Evolutionary conservation across 768 basidiomycete genomes (phyloP).

Genomic region (Podaxis sp.): DNA sequence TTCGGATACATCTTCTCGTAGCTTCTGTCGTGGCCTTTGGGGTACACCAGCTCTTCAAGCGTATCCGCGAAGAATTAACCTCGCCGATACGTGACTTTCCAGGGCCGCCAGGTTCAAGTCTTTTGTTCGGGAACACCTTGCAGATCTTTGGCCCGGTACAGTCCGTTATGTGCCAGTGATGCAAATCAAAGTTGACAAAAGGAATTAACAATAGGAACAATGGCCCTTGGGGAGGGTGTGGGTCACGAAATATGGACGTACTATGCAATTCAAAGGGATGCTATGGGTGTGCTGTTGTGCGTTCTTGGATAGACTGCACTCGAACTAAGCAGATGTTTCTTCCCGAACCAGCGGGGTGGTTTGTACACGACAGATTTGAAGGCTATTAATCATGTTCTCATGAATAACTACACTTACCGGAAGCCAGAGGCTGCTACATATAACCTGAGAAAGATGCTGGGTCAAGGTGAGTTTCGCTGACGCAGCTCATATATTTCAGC

Average conservation of each 20-base stretch:
- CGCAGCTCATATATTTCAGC: not conserved
- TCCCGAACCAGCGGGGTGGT: constrained; percentile 23
- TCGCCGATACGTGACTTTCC: constrained; percentile 41
- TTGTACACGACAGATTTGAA: constrained; percentile 56
- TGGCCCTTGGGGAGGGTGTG: constrained; percentile 33
- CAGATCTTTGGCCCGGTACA: constrained; percentile 2
- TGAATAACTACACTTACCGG: constrained; percentile 46
- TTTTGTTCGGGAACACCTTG: constrained; percentile 14
- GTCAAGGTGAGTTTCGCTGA: constrained; percentile 23
- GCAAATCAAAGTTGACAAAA: not conserved
- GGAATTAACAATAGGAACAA: constrained; percentile 24
- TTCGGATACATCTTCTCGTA: not conserved
- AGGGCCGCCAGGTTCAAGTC: constrained; percentile 30
- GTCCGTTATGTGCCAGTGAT: not conserved
- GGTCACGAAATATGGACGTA: constrained; percentile 42
- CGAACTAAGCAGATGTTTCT: not conserved
- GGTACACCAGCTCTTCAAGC: constrained; percentile 19
- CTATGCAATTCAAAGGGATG: constrained; percentile 37
- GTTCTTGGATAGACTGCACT: not conserved
- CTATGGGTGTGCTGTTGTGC: constrained; percentile 31
- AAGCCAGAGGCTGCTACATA: constrained; percentile 44
- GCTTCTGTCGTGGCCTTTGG: constrained; percentile 12
- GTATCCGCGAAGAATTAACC: constrained; percentile 21
- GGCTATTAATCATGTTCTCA: constrained; percentile 58
- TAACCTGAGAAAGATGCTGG: constrained; percentile 35